Conservation (phyloP, 2,329 filamentous ascomycete genomes). For the Aspergillus tubingensis region DNA sequence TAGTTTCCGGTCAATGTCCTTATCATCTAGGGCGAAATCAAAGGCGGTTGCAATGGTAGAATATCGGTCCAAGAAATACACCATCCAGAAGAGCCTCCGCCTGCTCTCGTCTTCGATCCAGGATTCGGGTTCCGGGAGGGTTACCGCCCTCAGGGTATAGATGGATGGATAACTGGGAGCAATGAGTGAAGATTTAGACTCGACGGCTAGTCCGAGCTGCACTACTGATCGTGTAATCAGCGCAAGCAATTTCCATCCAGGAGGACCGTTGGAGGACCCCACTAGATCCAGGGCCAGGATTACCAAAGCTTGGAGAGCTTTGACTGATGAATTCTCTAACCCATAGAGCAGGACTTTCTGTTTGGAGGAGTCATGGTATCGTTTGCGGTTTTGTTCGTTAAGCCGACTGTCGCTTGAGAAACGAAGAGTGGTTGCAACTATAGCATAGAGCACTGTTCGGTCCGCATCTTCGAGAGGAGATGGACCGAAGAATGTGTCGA, state of each 20-base stretch:
- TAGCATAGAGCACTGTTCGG: slow-evolving; percentile 79
- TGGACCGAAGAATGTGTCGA: slow-evolving; percentile 79
- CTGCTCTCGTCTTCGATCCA: slow-evolving; percentile 90
- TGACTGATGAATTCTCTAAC: slow-evolving; percentile 86
- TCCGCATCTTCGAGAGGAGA: slow-evolving; percentile 77
- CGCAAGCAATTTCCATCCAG: slow-evolving; percentile 88
- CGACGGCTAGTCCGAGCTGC: slow-evolving; percentile 81
- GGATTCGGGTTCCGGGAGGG: slow-evolving; percentile 77
- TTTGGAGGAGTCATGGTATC: slow-evolving; percentile 80
- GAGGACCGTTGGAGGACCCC: slow-evolving; percentile 84
- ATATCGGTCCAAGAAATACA: slow-evolving; percentile 86
- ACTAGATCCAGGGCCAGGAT: slow-evolving; percentile 83
- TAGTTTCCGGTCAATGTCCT: slow-evolving; percentile 82
- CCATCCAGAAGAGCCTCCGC: slow-evolving; percentile 88
- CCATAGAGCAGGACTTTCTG: slow-evolving; percentile 84
- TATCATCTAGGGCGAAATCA: slow-evolving; percentile 85
- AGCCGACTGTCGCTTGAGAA: slow-evolving; percentile 78
- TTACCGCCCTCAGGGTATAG: slow-evolving; percentile 82
- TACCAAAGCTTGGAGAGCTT: slow-evolving; percentile 81
- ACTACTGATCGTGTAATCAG: slow-evolving; percentile 86
- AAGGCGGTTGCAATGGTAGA: slow-evolving; percentile 90
- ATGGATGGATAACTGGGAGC: slow-evolving; percentile 81
- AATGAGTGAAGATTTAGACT: slow-evolving; percentile 75
- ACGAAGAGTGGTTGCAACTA: slow-evolving; percentile 82
- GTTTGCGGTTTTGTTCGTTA: slow-evolving; percentile 69